Percentiles rank a stretch among this genome's conserved stretches.
Evolutionary conservation across 1,284 basidiomycete species (phyloP).

Genomic region (Xanthoconium separans): DNA sequence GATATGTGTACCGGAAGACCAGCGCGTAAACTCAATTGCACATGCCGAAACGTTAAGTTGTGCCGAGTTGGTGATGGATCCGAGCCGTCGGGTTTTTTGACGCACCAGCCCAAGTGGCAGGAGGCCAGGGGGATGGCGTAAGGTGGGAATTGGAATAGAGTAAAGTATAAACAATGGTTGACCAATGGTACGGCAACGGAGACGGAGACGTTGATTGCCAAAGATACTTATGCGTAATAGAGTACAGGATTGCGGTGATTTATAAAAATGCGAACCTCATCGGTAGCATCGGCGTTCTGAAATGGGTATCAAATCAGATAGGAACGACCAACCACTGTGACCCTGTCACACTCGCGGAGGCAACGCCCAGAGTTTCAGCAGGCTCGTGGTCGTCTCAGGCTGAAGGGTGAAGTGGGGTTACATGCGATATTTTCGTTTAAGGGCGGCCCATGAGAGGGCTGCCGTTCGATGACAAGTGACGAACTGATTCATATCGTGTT

Average conservation of each 20-base stretch:
- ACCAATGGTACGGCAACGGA: not conserved
- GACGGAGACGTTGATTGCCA: not conserved
- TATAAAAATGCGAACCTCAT: slow-evolving; percentile 15
- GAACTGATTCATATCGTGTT: slow-evolving; percentile 77
- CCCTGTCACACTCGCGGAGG: not conserved
- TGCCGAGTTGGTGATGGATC: slow-evolving; percentile 10
- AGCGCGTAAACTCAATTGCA: slow-evolving; percentile 11
- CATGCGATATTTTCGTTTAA: slow-evolving; percentile 69
- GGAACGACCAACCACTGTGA: slow-evolving; percentile 13
- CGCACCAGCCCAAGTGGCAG: not conserved
- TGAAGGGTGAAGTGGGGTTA: slow-evolving; percentile 12
- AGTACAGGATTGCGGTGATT: slow-evolving; percentile 24
- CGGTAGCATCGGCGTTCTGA: slow-evolving; percentile 17
- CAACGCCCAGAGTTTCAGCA: not conserved
- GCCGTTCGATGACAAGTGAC: slow-evolving; percentile 53
- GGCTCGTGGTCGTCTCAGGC: not conserved
- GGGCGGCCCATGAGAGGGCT: slow-evolving; percentile 64
- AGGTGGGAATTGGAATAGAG: not conserved
- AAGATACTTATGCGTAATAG: slow-evolving; percentile 9
- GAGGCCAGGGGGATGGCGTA: not conserved
- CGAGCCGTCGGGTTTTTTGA: slow-evolving; percentile 7
- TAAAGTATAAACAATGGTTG: slow-evolving; percentile 1
- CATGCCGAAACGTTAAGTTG: slow-evolving; percentile 12
- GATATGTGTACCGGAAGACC: not conserved
- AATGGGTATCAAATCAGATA: slow-evolving; percentile 31